Percentiles rank a stretch among this genome's conserved stretches.
These are phyloP conservation scores for Aegle marmelos DNA, from an alignment of 345 rosid species.

Conservation along the genomic window DNA sequence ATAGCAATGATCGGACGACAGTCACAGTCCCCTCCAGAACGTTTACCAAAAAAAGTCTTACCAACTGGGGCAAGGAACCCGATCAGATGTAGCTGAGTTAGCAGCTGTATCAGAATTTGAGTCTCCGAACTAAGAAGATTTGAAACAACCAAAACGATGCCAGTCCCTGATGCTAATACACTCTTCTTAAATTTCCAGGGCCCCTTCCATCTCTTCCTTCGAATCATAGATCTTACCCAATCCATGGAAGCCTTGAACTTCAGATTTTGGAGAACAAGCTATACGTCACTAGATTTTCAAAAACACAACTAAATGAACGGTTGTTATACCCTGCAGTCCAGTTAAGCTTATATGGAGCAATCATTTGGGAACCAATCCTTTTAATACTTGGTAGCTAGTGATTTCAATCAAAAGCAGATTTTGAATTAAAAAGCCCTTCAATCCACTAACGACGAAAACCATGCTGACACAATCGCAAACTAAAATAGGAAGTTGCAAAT, in stretches of 20 bases:
- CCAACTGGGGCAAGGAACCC: conserved; percentile 14
- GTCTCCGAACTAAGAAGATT: conserved; percentile 6
- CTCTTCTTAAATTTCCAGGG: neutral
- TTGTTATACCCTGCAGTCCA: no score
- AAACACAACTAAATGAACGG: no score
- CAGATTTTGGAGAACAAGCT: no score
- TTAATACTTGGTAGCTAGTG: no score
- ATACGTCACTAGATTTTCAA: no score
- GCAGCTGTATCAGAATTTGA: conserved; percentile 30
- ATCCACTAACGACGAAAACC: no score
- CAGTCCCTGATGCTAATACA: neutral
- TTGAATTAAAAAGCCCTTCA: no score
- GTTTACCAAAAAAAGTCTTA: conserved; percentile 13
- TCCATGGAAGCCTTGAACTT: neutral
- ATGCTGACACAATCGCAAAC: no score
- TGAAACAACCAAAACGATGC: neutral
- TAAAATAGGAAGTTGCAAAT: no score
- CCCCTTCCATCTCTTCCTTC: neutral
- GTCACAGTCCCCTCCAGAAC: conserved; percentile 21
- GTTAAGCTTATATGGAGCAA: no score
- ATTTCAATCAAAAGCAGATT: no score
- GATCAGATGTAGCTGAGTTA: conserved; percentile 12
- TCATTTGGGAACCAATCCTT: no score
- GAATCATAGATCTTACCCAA: neutral
- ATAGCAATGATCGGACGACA: conserved; percentile 22